Evolutionary conservation across 768 basidiomycete genomes (phyloP).

Genomic region (Mycena venus): DNA sequence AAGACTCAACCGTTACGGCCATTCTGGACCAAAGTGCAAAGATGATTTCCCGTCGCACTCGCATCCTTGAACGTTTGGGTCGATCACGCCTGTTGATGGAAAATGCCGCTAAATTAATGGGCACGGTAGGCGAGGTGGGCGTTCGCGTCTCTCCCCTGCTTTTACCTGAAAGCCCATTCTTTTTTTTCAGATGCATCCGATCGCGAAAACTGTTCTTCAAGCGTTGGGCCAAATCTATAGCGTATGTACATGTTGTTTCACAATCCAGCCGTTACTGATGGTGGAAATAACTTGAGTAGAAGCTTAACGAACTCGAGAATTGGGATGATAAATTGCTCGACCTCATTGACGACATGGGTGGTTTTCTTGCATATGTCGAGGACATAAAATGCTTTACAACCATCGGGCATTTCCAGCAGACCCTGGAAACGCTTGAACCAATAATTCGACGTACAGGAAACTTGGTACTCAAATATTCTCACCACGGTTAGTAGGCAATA

Average conservation of each 20-base stretch:
- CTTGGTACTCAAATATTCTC: slow-evolving; percentile 13
- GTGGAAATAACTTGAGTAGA: not conserved
- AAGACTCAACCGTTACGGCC: not conserved
- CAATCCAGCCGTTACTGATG: not conserved
- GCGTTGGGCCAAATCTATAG: slow-evolving; percentile 10
- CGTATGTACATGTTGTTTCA: not conserved
- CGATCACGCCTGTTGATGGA: not conserved
- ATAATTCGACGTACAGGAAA: slow-evolving; percentile 2
- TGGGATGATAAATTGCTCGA: slow-evolving; percentile 21
- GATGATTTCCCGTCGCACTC: not conserved
- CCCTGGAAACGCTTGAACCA: not conserved
- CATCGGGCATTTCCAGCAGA: not conserved
- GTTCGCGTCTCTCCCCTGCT: not conserved
- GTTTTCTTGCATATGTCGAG: slow-evolving; percentile 3
- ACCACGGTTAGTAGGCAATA: not conserved
- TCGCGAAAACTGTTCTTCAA: slow-evolving; percentile 2
- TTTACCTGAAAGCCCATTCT: not conserved
- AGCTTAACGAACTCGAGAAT: not conserved
- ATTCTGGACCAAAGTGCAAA: slow-evolving; percentile 1
- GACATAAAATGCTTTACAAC: not conserved
- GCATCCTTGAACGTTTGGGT: slow-evolving; percentile 8
- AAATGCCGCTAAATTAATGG: not conserved
- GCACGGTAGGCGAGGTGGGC: slow-evolving; percentile 17
- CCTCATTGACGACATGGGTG: slow-evolving; percentile 18
- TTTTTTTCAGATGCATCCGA: not conserved